phyloP scores from a whole-genome alignment of 164 flowering plant species.

The Stephania yunnanensis region DNA sequence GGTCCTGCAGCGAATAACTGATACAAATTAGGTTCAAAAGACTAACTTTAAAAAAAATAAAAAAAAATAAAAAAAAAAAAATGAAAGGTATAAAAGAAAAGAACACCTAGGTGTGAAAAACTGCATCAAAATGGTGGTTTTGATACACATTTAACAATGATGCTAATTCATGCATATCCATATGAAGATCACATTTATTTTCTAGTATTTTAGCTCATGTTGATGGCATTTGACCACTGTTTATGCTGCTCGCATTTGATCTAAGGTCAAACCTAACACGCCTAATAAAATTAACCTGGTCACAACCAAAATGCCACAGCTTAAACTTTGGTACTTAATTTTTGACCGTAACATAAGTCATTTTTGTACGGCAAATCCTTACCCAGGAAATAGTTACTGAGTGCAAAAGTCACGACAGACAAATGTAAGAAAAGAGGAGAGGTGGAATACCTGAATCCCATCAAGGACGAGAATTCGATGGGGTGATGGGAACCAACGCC shows the following conservation, averaged over 20 bases:
- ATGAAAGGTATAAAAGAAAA: background rate
- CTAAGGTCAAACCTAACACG: background rate
- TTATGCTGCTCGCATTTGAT: background rate
- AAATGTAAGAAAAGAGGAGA: too few species aligned
- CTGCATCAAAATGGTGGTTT: background rate
- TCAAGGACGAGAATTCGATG: constrained; percentile 83
- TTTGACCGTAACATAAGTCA: too few species aligned
- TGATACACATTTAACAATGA: background rate
- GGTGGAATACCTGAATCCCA: constrained; percentile 67
- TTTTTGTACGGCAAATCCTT: too few species aligned
- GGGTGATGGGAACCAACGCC: constrained; percentile 46
- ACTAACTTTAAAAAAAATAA: background rate
- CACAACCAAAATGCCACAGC: background rate
- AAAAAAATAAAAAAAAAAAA: too few species aligned
- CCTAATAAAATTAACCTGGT: background rate
- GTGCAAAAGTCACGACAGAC: too few species aligned
- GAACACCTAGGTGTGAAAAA: background rate
- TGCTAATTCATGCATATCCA: background rate
- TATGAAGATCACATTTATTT: background rate
- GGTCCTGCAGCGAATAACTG: constrained; percentile 60
- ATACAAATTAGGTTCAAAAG: background rate
- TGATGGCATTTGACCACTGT: background rate
- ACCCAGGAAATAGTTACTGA: too few species aligned
- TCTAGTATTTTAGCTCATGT: background rate
- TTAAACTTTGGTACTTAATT: background rate